Conservation (phyloP, 257 asterid species). For the Ocimum tenuiflorum region DNA sequence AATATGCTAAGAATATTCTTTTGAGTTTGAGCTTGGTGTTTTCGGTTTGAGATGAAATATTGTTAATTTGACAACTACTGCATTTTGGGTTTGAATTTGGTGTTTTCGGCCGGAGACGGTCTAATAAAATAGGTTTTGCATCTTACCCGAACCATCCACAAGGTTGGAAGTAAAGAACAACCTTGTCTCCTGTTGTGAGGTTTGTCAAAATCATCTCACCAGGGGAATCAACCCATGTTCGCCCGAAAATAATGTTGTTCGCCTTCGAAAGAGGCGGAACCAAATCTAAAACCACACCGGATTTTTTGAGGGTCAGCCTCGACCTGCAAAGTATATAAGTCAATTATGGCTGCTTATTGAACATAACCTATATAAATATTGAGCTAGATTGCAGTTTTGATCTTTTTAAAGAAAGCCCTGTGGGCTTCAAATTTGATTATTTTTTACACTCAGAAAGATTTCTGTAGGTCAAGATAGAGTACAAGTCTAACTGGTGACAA, state of each 20-base stretch:
- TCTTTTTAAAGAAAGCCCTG: background rate
- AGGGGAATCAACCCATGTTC: slow-evolving; percentile 97
- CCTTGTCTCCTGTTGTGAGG: slow-evolving; percentile 94
- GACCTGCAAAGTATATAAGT: slow-evolving; percentile 47
- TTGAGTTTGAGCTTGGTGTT: too few relatives aligned
- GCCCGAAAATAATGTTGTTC: slow-evolving; percentile 86
- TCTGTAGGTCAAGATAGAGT: background rate
- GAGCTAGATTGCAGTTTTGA: background rate
- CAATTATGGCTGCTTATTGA: background rate
- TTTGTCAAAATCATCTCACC: slow-evolving; percentile 94
- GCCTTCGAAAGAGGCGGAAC: slow-evolving; percentile 98
- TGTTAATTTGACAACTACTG: too few relatives aligned
- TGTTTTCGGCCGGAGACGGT: too few relatives aligned
- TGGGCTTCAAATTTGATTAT: background rate
- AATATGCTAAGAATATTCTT: too few relatives aligned
- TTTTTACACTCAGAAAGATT: background rate
- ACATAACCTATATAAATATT: background rate
- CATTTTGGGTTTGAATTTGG: too few relatives aligned
- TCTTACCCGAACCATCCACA: slow-evolving; percentile 98
- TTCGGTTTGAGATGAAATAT: too few relatives aligned
- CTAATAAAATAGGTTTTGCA: background rate
- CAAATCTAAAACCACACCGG: slow-evolving; percentile 79
- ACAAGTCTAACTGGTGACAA: too few relatives aligned
- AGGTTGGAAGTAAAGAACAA: slow-evolving; percentile 88
- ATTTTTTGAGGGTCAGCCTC: slow-evolving; percentile 71